Evolutionary conservation across 78 protist species (phyloP), one percentile per base, ranked within the genome.

Genomic region (Dictyostelium citrinum): DNA sequence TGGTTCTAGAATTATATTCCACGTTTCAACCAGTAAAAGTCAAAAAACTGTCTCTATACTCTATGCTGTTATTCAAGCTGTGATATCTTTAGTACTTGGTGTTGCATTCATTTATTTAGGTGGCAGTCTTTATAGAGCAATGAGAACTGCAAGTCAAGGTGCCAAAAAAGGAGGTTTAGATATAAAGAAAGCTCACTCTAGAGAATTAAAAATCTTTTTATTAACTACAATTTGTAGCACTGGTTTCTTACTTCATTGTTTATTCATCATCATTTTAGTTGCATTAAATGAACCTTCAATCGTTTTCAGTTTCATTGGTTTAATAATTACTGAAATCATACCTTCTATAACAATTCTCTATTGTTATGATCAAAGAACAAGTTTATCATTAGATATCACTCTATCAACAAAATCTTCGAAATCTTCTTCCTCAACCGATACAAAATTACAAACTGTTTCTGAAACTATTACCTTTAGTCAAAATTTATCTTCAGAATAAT

Each of bases 11-110:
- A 35, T 72, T 8, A 16, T 72, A 7, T 37, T 72, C 14, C 17
- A 37, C 3, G 49, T 41, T 41, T 9, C 37, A 2, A 31, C 49
- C 4, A 35, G 20, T 20, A 20, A 45, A 78, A 49, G 31, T 20
- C 85, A 81, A 58, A 81, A 37, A 58, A 24, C 61, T 2, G 74
- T 81, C 0, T 58, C 75, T 1, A 37, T 81, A n/a, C 24, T 58
- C 7, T 81, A 81, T 81, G 85, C 85, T 0, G 85, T 58, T 2
- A n/a, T 81, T 17, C 85, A 81, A 37, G 85, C 74, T 10, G 20
- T 58, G 0, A 22, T 81, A 0, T 81, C 85, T 2, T 37, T 81
- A n/a, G 75, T 81, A 0, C 37, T 81, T 8, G 70, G 85, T 81
- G 75, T 24, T 16, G 70, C 85, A 17, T 81, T 81, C 29, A 22